Conservation (phyloP, 83 land plant genomes). For the Thuja plicata region DNA sequence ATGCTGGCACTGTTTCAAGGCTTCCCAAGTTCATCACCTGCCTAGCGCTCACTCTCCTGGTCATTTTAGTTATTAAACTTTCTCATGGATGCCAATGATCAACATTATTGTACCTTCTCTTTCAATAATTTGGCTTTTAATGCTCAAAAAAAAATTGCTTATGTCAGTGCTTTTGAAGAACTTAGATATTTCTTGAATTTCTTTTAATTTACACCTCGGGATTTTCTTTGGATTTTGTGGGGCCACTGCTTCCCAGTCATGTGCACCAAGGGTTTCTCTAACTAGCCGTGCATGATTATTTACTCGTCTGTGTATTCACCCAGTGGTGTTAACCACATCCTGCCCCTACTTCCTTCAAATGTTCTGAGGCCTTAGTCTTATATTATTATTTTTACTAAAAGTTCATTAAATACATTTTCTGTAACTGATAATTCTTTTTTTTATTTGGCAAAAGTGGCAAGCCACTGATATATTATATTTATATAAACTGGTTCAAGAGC, state of each 20-base stretch:
- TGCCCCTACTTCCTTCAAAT: neutral
- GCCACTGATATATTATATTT: too few species aligned
- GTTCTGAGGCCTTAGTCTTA: neutral
- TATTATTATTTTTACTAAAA: neutral
- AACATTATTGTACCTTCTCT: neutral
- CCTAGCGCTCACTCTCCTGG: neutral
- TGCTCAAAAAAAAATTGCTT: neutral
- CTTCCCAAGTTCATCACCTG: neutral
- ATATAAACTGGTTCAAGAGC: too few species aligned
- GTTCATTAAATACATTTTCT: neutral
- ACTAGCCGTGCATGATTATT: neutral
- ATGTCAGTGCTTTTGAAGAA: neutral
- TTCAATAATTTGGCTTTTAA: neutral
- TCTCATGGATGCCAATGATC: neutral
- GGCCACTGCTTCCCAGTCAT: neutral
- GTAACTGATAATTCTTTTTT: neutral
- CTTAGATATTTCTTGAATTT: neutral
- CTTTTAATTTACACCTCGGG: neutral
- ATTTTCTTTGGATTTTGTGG: neutral
- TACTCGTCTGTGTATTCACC: neutral
- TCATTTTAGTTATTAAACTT: neutral
- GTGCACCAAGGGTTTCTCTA: neutral
- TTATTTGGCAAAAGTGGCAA: too few species aligned
- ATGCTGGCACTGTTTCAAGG: neutral
- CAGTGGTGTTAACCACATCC: too few species aligned